Conservation (phyloP, 2,329 filamentous ascomycete genomes). For the Delphinella strobiligena region DNA sequence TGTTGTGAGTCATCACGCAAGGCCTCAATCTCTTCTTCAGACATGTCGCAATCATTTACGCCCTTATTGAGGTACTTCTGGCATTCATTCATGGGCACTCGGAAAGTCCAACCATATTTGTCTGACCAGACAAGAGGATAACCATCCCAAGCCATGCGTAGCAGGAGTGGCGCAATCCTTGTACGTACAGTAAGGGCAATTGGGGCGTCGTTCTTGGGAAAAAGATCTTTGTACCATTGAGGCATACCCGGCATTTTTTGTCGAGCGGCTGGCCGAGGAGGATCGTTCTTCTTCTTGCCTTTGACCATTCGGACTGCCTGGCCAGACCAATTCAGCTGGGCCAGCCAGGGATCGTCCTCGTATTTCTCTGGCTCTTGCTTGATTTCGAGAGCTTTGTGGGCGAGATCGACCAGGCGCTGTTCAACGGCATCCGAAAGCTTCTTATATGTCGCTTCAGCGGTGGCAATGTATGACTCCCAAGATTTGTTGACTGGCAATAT, state of each 20-base stretch:
- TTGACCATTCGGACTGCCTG: constrained; percentile 88
- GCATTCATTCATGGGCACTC: constrained; percentile 52
- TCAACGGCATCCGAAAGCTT: constrained; percentile 65
- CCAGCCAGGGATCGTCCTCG: constrained; percentile 75
- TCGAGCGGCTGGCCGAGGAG: constrained; percentile 60
- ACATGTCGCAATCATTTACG: constrained; percentile 63
- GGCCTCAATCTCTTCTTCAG: constrained; percentile 54
- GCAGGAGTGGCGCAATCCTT: constrained; percentile 70
- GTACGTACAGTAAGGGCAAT: constrained; percentile 79
- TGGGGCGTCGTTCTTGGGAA: constrained; percentile 51
- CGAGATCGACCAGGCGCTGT: constrained; percentile 58
- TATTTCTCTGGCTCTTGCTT: constrained; percentile 60
- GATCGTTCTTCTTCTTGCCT: constrained; percentile 74
- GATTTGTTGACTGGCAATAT: constrained; percentile 81
- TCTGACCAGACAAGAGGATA: constrained; percentile 89
- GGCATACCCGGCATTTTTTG: constrained; percentile 96
- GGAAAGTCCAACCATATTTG: constrained; percentile 85
- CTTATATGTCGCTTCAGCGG: constrained; percentile 75
- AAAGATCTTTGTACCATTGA: constrained; percentile 90
- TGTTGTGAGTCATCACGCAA: constrained; percentile 55
- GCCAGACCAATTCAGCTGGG: constrained; percentile 88
- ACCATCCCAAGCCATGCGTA: constrained; percentile 80
- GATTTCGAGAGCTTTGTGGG: constrained; percentile 63
- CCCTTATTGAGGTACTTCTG: constrained; percentile 58
- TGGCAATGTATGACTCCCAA: constrained; percentile 76